These are phyloP conservation scores for Suillus tomentosus DNA, from an alignment of 768 basidiomycete genomes.

Conservation along the genomic window DNA sequence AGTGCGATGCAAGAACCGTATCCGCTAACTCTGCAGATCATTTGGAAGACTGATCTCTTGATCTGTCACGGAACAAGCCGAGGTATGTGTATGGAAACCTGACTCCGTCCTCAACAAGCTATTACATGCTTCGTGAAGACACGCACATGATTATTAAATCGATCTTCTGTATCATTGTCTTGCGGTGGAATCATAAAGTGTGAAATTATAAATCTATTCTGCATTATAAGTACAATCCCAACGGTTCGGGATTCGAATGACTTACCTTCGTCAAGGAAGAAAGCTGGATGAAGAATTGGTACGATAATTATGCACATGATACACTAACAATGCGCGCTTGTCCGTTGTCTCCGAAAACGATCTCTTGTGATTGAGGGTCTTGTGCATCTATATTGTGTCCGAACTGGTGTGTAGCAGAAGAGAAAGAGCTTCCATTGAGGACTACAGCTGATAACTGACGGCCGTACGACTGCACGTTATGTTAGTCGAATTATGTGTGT, in stretches of 20 bases:
- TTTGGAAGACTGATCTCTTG: too few relatives aligned
- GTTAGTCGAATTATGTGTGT: constrained; percentile 12
- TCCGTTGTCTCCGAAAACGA: constrained; percentile 61
- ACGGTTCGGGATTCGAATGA: too few relatives aligned
- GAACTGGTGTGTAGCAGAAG: background rate
- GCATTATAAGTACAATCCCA: background rate
- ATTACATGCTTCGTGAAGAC: too few relatives aligned
- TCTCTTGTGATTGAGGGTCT: constrained; percentile 23
- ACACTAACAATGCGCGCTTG: constrained; percentile 55
- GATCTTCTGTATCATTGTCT: too few relatives aligned
- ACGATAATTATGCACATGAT: constrained; percentile 37
- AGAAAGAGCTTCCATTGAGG: constrained; percentile 39
- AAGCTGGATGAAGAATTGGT: background rate
- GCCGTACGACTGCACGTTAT: constrained; percentile 51
- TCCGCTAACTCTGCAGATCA: too few relatives aligned
- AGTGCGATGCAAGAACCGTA: too few relatives aligned
- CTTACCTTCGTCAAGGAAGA: background rate
- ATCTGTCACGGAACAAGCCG: too few relatives aligned
- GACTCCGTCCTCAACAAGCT: too few relatives aligned
- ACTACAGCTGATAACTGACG: constrained; percentile 67
- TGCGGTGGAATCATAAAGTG: background rate
- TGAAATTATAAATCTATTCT: background rate
- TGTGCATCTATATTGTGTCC: constrained; percentile 21
- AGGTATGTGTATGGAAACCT: too few relatives aligned
- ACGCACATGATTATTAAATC: too few relatives aligned